Conservation (phyloP, 176 grass and related monocot genomes). For the Cenchrus fungigraminus region DNA sequence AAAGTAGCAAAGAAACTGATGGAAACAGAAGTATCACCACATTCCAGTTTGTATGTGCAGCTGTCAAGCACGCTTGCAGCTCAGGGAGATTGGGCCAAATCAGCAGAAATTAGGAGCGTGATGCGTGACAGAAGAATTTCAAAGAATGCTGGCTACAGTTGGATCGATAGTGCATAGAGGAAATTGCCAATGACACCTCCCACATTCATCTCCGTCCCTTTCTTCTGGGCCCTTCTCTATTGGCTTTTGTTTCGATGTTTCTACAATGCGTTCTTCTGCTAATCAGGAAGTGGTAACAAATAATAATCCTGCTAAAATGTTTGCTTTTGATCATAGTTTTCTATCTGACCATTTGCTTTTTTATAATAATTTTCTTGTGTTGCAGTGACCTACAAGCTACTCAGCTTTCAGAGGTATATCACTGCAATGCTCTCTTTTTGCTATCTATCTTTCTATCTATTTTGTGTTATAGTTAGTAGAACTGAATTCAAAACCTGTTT, state of each 20-base stretch:
- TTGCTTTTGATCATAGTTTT: not conserved
- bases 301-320: not conserved
- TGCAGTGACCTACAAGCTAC: not conserved
- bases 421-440: not conserved
- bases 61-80: conserved; percentile 65
- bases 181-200: not conserved
- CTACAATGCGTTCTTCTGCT: not conserved
- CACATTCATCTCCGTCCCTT: not conserved
- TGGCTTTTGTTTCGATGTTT: not conserved
- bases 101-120: conserved; percentile 59
- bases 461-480: not conserved
- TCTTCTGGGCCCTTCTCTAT: not conserved
- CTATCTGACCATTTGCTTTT: not conserved
- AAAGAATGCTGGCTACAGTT: conserved; percentile 71
- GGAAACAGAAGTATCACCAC: conserved; percentile 29
- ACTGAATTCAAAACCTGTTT: not conserved
- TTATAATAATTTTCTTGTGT: not conserved
- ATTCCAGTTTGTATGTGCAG: conserved; percentile 71
- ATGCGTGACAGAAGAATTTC: conserved; percentile 59
- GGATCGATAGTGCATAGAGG: conserved; percentile 49
- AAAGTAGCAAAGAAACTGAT: conserved; percentile 50
- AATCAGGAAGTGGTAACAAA: not conserved
- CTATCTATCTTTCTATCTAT: not conserved
- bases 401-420: not conserved
- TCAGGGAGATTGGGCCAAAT: conserved; percentile 65